Evolutionary conservation across 2,329 filamentous ascomycete species (phyloP).

Genomic region (Aspergillus unguis): DNA sequence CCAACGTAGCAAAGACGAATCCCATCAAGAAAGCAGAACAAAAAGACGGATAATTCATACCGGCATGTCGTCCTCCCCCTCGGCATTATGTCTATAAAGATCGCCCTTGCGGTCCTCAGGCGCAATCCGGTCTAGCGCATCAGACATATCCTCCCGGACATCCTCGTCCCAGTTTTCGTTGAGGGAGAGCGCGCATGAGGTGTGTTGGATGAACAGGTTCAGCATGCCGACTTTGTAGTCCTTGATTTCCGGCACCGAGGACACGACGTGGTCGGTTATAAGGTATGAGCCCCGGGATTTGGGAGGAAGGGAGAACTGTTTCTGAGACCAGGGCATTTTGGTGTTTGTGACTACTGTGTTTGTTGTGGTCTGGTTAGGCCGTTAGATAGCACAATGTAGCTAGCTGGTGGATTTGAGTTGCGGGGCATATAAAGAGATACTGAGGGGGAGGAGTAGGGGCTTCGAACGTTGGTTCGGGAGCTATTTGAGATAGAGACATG

Average conservation of each 20-base stretch:
- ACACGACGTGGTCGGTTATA: conserved; percentile 71
- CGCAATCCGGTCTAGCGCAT: conserved; percentile 85
- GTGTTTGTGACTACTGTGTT: neutral
- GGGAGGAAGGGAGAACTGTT: conserved; percentile 73
- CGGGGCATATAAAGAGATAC: too few species aligned
- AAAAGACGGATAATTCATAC: conserved; percentile 48
- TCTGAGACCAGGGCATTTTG: conserved; percentile 73
- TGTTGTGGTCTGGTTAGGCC: too few species aligned
- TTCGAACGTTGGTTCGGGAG: too few species aligned
- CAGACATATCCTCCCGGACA: conserved; percentile 90
- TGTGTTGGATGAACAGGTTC: conserved; percentile 93
- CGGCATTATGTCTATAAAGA: conserved; percentile 81
- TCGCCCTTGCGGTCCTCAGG: conserved; percentile 73
- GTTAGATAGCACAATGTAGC: too few species aligned
- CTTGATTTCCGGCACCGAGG: conserved; percentile 72
- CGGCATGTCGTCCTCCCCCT: conserved; percentile 92
- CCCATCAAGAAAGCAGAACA: neutral
- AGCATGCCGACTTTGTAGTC: conserved; percentile 82
- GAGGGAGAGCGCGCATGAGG: conserved; percentile 80
- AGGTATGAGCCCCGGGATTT: conserved; percentile 82
- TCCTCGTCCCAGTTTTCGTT: conserved; percentile 90
- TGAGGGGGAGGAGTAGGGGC: too few species aligned
- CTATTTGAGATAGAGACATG: too few species aligned
- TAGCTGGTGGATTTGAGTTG: too few species aligned
- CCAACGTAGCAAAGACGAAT: too few species aligned